These are phyloP conservation scores for Fragaria vesca DNA, from an alignment of 306 rosid species.

Conservation along the genomic window DNA sequence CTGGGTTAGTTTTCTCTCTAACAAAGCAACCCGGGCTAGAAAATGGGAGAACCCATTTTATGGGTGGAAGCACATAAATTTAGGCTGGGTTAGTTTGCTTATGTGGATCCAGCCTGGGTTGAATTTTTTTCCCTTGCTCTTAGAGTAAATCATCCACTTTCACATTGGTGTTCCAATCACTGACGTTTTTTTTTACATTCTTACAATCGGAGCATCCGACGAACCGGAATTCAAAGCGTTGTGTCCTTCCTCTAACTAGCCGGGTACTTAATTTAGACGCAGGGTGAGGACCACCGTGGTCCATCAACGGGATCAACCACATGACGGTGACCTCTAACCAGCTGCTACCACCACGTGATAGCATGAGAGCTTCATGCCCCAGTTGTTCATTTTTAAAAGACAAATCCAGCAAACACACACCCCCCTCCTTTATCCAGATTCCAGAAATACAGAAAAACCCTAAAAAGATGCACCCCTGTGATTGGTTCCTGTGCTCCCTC, in stretches of 20 bases:
- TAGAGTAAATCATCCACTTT: too few relatives aligned
- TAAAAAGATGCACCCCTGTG: slow-evolving; percentile 13
- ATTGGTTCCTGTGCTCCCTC: slow-evolving; percentile 28
- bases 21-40: too few relatives aligned
- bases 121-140: too few relatives aligned
- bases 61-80: too few relatives aligned
- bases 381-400: slow-evolving; percentile 15
- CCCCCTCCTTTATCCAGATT: background rate
- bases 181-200: too few relatives aligned
- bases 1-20: too few relatives aligned
- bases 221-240: background rate
- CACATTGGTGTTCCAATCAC: too few relatives aligned
- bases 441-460: slow-evolving; percentile 15
- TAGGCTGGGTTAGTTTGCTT: too few relatives aligned
- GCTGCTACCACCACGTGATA: slow-evolving; percentile 63
- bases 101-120: too few relatives aligned
- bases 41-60: too few relatives aligned
- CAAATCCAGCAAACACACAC: slow-evolving; percentile 5
- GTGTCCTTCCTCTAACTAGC: background rate
- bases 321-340: slow-evolving; percentile 26
- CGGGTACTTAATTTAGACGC: background rate
- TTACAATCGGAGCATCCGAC: too few relatives aligned
- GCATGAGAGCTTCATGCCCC: slow-evolving; percentile 38
- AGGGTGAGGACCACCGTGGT: slow-evolving; percentile 34
- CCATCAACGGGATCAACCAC: slow-evolving; percentile 25